A percentile compares a stretch with the other conserved stretches of the same genome.
phyloP scores from a whole-genome alignment of 2,329 filamentous ascomycete species.

The Byssochlamys sp. region DNA sequence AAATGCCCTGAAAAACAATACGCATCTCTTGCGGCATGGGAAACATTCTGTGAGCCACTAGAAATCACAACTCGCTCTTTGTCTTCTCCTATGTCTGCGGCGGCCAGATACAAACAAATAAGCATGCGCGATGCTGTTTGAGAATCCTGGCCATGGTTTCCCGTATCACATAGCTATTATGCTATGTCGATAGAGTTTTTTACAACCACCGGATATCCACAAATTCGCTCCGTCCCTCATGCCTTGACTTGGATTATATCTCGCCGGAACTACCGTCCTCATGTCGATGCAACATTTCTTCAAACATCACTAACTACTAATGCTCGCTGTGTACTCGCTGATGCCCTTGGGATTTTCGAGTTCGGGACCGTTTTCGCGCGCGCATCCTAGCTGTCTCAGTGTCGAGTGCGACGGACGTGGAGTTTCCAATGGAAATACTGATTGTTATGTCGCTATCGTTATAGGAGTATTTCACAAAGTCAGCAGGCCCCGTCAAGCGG shows the following conservation, averaged over 20 bases:
- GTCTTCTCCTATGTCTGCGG: too few species aligned
- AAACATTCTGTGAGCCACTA: too few species aligned
- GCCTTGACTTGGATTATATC: background rate
- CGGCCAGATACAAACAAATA: too few species aligned
- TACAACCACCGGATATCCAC: background rate
- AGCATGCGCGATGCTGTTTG: too few species aligned
- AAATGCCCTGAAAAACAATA: too few species aligned
- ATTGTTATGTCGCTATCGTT: slow-evolving; percentile 37
- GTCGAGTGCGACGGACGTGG: slow-evolving; percentile 14
- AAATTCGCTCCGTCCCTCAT: background rate
- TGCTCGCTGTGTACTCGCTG: slow-evolving; percentile 53
- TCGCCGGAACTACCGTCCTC: background rate
- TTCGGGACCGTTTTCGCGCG: slow-evolving; percentile 15
- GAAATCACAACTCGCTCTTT: too few species aligned
- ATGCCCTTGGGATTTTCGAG: slow-evolving; percentile 30
- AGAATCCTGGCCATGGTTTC: too few species aligned
- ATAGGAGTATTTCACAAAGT: slow-evolving; percentile 92
- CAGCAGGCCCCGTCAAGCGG: slow-evolving; percentile 81
- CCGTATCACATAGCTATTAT: too few species aligned
- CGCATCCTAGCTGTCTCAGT: slow-evolving; percentile 18
- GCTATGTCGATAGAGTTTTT: background rate
- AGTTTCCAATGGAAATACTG: slow-evolving; percentile 31
- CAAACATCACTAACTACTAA: slow-evolving; percentile 23
- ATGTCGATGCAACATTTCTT: background rate
- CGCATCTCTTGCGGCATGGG: too few species aligned